These are phyloP conservation scores for Blastocystis sp. DNA, from an alignment of 352 stramenopile genomes.

Conservation along the genomic window DNA sequence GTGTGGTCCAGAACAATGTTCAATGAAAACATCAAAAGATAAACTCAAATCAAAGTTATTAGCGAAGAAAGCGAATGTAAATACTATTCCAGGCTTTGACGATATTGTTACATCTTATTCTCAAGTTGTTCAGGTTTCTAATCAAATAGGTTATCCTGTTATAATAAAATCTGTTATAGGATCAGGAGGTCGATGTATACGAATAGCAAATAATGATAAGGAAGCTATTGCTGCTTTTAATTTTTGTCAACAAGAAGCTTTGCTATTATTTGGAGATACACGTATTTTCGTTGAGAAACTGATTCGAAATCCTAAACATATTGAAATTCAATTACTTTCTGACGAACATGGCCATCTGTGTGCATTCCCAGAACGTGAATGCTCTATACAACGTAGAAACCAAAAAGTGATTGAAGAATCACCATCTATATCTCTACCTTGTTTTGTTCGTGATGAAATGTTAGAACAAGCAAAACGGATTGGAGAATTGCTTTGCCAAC, in stretches of 20 bases:
- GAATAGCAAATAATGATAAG: slow-evolving; percentile 58
- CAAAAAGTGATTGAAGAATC: slow-evolving; percentile 87
- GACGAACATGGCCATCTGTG: slow-evolving; percentile 66
- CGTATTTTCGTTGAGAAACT: slow-evolving; percentile 84
- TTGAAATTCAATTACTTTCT: slow-evolving; percentile 84
- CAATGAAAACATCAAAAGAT: slow-evolving; percentile 71
- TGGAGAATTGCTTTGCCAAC: slow-evolving; percentile 71
- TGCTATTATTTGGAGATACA: slow-evolving; percentile 73
- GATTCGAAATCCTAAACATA: slow-evolving; percentile 78
- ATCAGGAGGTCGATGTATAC: slow-evolving; percentile 80
- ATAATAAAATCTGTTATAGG: slow-evolving; percentile 85
- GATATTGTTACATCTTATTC: slow-evolving; percentile 54
- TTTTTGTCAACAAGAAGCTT: slow-evolving; percentile 56
- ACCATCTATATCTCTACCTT: slow-evolving; percentile 61
- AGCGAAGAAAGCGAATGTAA: slow-evolving; percentile 66
- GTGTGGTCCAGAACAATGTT: slow-evolving; percentile 58
- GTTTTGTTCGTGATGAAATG: slow-evolving; percentile 63
- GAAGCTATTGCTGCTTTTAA: slow-evolving; percentile 39
- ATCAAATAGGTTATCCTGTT: slow-evolving; percentile 77
- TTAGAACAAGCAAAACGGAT: slow-evolving; percentile 66
- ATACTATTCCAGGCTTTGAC: slow-evolving; percentile 75
- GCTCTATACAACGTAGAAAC: slow-evolving; percentile 78
- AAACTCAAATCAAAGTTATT: slow-evolving; percentile 80
- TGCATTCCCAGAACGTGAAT: slow-evolving; percentile 76
- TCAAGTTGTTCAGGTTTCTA: slow-evolving; percentile 58